Percentiles rank a stretch among this genome's conserved stretches.
phyloP scores from a whole-genome alignment of 23 red algal genomes.

The Pyropia yezoensis region DNA sequence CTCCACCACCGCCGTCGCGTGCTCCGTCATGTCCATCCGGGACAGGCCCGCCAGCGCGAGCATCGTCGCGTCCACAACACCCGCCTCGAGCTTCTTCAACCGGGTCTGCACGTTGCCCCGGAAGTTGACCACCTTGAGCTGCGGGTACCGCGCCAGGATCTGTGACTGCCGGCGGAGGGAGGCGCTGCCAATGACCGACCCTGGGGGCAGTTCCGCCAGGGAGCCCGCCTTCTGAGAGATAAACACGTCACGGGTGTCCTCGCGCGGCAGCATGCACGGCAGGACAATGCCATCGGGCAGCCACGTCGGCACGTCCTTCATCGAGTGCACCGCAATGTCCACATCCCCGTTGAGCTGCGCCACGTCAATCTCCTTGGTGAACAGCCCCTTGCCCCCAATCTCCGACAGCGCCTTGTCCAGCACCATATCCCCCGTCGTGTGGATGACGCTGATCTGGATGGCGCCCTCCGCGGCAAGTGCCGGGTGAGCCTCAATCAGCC shows the following conservation, averaged over 20 bases:
- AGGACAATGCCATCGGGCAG: constrained; percentile 81
- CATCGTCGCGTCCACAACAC: constrained; percentile 90
- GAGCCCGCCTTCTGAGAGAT: constrained; percentile 64
- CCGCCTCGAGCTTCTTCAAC: constrained; percentile 75
- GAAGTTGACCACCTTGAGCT: constrained; percentile 91
- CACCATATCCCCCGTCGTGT: constrained; percentile 96
- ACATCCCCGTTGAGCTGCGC: constrained; percentile 90
- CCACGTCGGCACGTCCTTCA: constrained; percentile 99
- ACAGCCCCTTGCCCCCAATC: constrained; percentile 96
- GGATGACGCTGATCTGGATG: constrained; percentile 83
- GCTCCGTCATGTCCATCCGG: constrained; percentile 74
- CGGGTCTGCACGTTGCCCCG: constrained; percentile 97
- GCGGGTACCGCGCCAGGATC: constrained; percentile 90
- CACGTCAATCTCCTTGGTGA: constrained; percentile 96
- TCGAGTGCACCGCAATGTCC: constrained; percentile 99
- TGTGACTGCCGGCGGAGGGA: constrained; percentile 89
- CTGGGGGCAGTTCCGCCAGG: constrained; percentile 71
- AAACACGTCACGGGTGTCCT: constrained; percentile 98
- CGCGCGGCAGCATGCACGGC: constrained; percentile 77
- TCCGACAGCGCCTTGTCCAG: constrained; percentile 93
- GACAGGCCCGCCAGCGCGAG: constrained; percentile 87
- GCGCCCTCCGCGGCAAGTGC: constrained; percentile 51
- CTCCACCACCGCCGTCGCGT: constrained; percentile 68
- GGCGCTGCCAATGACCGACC: constrained; percentile 81
- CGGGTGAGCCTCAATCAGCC: constrained; percentile 62